Base-by-base conservation (phyloP, 495 filamentous ascomycete species). In the Wilcoxina mikolae region DNA sequence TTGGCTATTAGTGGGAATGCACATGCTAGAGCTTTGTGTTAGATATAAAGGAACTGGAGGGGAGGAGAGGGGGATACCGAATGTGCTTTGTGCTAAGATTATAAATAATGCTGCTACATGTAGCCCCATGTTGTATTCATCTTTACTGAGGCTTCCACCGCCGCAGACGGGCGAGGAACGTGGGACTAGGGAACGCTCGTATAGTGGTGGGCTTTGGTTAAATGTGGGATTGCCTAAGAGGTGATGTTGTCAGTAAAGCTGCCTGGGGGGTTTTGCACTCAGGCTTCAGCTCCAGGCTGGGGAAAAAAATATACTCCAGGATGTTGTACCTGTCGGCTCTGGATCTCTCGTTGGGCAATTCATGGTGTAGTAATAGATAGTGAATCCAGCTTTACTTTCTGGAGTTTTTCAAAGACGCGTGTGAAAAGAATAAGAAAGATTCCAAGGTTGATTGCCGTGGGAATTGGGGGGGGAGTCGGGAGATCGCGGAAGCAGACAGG, bases 61-160 rank as follows among this genome's bases (percentile, higher is more conserved):
- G 23, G 29, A 10, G 7, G 45, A 49, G 23, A 46, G 2, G 43
- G 43, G 43, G n/a, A 55, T 74, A 88, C 85, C 79, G 28, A 82
- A 58, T n/a, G 79, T 82, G 68, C 84, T 88, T 26, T 88, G 65
- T 1, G 71, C 66, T 20, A 91, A 70, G 33, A 91, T 84, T 41
- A 91, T 68, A 62, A 89, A 74, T 24, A 91, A 70, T n/a, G 84
- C 85, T 64, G 81, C 77, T 44, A 88, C 79, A 67, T 89, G 85
- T 18, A 82, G 53, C 1, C 59, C 59, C n/a, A 62, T 25, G 49
- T 66, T 63, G 42, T 66, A 66, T 51, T 66, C 47, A 26, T 66
- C 63, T 39, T 48, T 57, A 17, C 54, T 23, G 7, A 51, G 31
- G 12, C 41, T 54, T 12, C 59, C 59, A 18, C 64, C 45, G 1